phyloP scores from a whole-genome alignment of 176 grass and related monocot species.

The Cenchrus purpureus region DNA sequence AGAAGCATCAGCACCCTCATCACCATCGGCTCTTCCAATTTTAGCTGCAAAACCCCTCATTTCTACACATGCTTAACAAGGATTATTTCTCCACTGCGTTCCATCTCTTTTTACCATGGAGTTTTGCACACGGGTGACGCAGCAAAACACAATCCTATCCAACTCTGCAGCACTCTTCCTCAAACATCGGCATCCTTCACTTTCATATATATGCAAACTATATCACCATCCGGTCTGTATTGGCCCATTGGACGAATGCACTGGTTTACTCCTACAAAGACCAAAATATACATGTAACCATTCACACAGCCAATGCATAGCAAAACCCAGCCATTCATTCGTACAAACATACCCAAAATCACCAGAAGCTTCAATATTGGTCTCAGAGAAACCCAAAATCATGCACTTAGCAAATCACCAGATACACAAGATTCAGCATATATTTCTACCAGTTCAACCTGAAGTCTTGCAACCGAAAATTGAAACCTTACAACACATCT shows the following conservation, averaged over 20 bases:
- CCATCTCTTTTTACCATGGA: not conserved
- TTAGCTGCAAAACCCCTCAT: not conserved
- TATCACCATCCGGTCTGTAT: not conserved
- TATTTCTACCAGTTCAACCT: not conserved
- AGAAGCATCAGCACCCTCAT: not conserved
- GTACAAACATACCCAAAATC: not conserved
- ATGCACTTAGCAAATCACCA: not conserved
- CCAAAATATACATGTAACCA: not conserved
- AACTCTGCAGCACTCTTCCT: too few relatives aligned
- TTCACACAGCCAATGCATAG: not conserved
- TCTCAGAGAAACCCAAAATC: not conserved
- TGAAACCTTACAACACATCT: not conserved
- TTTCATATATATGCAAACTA: not conserved
- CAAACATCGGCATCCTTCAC: not conserved
- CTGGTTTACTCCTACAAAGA: not conserved
- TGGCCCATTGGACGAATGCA: not conserved
- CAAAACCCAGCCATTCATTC: not conserved
- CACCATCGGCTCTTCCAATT: not conserved
- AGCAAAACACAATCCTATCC: too few relatives aligned
- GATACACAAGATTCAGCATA: not conserved
- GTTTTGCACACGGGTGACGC: not conserved
- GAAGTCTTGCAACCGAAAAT: not conserved
- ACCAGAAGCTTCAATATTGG: not conserved
- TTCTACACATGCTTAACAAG: not conserved
- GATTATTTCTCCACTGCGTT: not conserved